Percentiles rank a stretch among this genome's conserved stretches.
These are phyloP conservation scores for Pyrenophora graminea DNA, from an alignment of 2,329 filamentous ascomycete species.

Conservation along the genomic window DNA sequence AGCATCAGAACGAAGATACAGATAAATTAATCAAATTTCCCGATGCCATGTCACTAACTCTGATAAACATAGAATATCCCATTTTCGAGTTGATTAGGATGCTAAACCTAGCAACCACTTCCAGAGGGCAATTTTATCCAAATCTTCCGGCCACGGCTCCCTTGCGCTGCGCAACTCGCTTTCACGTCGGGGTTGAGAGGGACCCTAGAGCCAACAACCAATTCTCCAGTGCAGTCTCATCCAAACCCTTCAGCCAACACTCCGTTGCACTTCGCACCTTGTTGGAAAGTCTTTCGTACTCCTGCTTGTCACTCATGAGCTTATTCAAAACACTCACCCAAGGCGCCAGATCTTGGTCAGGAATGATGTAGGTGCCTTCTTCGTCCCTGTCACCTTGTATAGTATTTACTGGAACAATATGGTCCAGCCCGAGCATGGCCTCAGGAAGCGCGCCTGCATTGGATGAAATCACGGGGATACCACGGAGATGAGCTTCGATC, in stretches of 20 bases:
- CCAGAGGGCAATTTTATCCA: too few relatives aligned
- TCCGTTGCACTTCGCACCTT: neutral
- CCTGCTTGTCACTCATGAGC: too few relatives aligned
- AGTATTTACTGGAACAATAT: neutral
- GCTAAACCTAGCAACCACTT: neutral
- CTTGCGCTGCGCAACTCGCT: too few relatives aligned
- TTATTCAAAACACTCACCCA: too few relatives aligned
- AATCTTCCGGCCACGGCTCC: too few relatives aligned
- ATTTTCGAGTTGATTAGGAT: too few relatives aligned
- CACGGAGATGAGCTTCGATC: slow-evolving; percentile 9
- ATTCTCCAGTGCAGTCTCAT: neutral
- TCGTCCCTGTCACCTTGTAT: neutral
- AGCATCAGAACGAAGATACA: too few relatives aligned
- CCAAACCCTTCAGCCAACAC: neutral
- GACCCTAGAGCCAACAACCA: neutral
- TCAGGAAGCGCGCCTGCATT: slow-evolving; percentile 3
- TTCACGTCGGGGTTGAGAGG: too few relatives aligned
- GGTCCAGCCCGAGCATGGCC: slow-evolving; percentile 7
- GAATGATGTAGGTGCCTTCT: neutral
- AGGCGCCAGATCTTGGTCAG: too few relatives aligned
- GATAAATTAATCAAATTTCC: too few relatives aligned
- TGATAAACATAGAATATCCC: too few relatives aligned
- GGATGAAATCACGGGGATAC: slow-evolving; percentile 8
- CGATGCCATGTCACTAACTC: too few relatives aligned
- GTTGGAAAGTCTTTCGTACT: neutral